These are phyloP conservation scores for Clitocybe nebularis DNA, from an alignment of 1,284 basidiomycete genomes.

Conservation along the genomic window DNA sequence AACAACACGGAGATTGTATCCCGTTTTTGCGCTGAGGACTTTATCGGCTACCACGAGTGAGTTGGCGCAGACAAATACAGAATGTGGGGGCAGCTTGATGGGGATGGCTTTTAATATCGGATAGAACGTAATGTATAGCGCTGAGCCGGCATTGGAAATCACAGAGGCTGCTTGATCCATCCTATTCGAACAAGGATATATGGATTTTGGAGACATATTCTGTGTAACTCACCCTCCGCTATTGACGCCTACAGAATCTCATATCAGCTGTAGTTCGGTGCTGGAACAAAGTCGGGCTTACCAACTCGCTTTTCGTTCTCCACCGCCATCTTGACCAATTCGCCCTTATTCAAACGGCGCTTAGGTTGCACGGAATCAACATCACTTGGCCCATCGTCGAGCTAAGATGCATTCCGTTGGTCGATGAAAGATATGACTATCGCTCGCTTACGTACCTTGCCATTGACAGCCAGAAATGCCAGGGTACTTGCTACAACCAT, in stretches of 20 bases:
- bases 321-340: slow-evolving; percentile 74
- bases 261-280: slow-evolving; percentile 4
- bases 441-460: slow-evolving; percentile 54
- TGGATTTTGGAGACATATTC: not conserved
- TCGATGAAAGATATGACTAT: not conserved
- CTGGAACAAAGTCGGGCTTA: slow-evolving; percentile 22
- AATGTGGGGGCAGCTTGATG: slow-evolving; percentile 48
- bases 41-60: slow-evolving; percentile 84
- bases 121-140: slow-evolving; percentile 79
- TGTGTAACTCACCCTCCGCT: slow-evolving; percentile 58
- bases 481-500: slow-evolving; percentile 84
- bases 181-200: slow-evolving; percentile 28
- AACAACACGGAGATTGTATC: slow-evolving; percentile 86
- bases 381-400: slow-evolving; percentile 26
- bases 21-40: slow-evolving; percentile 67
- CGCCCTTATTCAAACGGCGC: slow-evolving; percentile 53
- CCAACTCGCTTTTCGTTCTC: slow-evolving; percentile 82
- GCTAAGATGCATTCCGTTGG: slow-evolving; percentile 14
- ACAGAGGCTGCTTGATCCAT: slow-evolving; percentile 86
- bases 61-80: slow-evolving; percentile 80
- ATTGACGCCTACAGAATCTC: slow-evolving; percentile 48
- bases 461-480: slow-evolving; percentile 72
- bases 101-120: slow-evolving; percentile 67
- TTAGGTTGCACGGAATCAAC: slow-evolving; percentile 10
- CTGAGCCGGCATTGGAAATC: slow-evolving; percentile 63